These are phyloP conservation scores for Potentilla sterilis DNA, from an alignment of 306 rosid genomes.

Conservation along the genomic window DNA sequence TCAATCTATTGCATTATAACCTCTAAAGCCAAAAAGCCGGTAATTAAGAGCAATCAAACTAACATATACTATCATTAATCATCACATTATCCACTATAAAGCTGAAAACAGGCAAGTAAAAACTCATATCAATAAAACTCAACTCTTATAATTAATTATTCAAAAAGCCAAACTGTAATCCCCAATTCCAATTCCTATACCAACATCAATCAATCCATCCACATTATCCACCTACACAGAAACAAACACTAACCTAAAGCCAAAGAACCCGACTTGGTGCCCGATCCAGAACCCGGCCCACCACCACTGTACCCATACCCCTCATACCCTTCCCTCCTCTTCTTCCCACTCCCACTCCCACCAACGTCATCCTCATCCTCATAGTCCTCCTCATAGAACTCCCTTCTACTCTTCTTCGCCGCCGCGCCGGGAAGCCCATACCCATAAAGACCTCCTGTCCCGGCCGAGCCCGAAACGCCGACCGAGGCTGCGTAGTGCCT, in stretches of 20 bases:
- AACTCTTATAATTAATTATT: neutral
- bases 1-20: too few species aligned
- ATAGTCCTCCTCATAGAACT: constrained; percentile 69
- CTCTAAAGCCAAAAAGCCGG: too few species aligned
- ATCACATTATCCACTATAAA: neutral
- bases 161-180: neutral
- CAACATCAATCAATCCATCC: neutral
- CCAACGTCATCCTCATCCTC: constrained; percentile 67
- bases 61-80: too few species aligned
- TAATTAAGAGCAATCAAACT: too few species aligned
- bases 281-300: constrained; percentile 46
- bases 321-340: constrained; percentile 73
- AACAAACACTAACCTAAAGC: constrained; percentile 57
- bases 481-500: constrained; percentile 43
- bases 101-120: neutral
- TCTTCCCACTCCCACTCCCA: constrained; percentile 63
- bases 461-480: constrained; percentile 18
- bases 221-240: neutral
- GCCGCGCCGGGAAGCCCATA: constrained; percentile 41
- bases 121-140: neutral
- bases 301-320: constrained; percentile 58
- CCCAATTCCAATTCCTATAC: neutral
- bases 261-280: constrained; percentile 50
- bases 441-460: constrained; percentile 40
- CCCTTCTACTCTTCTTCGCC: constrained; percentile 69